These are phyloP conservation scores for Syzygium aromaticum DNA, from an alignment of 345 rosid genomes.

Conservation along the genomic window DNA sequence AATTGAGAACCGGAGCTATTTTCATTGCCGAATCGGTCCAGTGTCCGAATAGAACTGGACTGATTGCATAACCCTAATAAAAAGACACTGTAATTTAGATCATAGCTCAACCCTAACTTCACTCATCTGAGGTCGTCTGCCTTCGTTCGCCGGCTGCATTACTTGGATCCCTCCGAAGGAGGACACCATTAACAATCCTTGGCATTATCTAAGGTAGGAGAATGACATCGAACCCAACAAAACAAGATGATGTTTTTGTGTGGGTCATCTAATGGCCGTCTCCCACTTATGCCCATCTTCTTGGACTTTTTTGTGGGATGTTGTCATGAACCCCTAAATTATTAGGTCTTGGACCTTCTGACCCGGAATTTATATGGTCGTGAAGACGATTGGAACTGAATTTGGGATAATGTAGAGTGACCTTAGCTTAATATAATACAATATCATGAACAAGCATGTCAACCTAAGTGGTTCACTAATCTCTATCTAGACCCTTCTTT, in stretches of 20 bases:
- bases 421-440: neutral
- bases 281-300: neutral
- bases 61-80: too few relatives aligned
- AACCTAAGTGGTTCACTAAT: neutral
- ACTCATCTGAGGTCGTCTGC: neutral
- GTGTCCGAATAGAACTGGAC: too few relatives aligned
- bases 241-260: neutral
- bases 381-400: neutral
- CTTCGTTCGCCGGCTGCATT: neutral
- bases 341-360: neutral
- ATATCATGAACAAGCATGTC: neutral
- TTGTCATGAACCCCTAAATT: neutral
- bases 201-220: neutral
- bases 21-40: neutral
- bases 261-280: neutral
- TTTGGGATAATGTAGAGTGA: neutral
- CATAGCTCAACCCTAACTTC: neutral
- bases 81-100: neutral
- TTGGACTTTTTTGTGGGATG: neutral
- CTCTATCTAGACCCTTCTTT: neutral
- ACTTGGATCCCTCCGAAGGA: neutral
- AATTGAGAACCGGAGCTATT: neutral
- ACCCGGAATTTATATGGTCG: neutral
- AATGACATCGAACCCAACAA: neutral
- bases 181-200: neutral